Percentiles rank a stretch among this genome's conserved stretches.
Evolutionary conservation across 345 rosid genomes (phyloP).

Genomic region (Passiflora organensis): DNA sequence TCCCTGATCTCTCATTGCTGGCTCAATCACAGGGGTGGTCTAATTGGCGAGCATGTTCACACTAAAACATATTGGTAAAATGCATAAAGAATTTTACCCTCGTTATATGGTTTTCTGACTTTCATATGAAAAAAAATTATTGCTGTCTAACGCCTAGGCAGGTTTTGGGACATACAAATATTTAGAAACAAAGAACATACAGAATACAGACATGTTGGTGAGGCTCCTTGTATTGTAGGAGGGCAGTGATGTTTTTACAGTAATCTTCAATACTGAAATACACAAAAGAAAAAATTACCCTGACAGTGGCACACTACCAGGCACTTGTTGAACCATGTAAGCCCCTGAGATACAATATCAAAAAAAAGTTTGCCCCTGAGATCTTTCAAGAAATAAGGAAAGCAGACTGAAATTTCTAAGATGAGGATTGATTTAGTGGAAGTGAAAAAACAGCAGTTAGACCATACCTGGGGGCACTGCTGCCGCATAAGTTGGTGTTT

Average conservation of each 20-base stretch:
- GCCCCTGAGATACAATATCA: slow-evolving; percentile 68
- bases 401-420: slow-evolving; percentile 4
- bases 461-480: slow-evolving; percentile 60
- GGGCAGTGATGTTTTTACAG: not conserved
- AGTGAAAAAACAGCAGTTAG: not conserved
- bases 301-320: slow-evolving; percentile 39
- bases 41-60: no score
- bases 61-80: no score
- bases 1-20: no score
- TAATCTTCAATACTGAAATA: not conserved
- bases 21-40: no score
- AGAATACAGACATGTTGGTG: no score
- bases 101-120: no score
- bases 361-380: no score
- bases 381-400: slow-evolving; percentile 17
- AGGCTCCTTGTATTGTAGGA: not conserved
- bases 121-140: no score
- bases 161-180: no score
- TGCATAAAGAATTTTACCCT: no score
- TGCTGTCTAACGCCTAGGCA: no score
- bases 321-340: slow-evolving; percentile 44
- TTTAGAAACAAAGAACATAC: not conserved
- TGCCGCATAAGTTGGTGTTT: slow-evolving; percentile 26
- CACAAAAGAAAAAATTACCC: slow-evolving; percentile 37
- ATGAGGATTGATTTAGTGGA: not conserved